phyloP scores from a whole-genome alignment of 495 filamentous ascomycete species.

The Gamarada debralockiae region DNA sequence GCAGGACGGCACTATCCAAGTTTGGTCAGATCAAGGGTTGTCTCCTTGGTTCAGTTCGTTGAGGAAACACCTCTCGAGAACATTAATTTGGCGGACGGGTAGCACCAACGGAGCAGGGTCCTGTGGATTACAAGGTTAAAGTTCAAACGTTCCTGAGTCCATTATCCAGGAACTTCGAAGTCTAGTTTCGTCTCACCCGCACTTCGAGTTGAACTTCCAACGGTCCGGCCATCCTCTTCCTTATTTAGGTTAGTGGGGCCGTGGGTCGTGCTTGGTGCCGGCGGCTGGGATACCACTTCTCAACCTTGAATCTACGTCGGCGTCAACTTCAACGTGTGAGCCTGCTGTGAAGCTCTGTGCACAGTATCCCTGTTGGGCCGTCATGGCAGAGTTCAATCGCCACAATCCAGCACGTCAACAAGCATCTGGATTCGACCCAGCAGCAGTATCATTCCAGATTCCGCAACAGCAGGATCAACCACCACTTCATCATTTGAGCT shows the following conservation, averaged over 20 bases:
- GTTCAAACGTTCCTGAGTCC: neutral
- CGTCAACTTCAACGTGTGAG: neutral
- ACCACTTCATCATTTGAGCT: conserved; percentile 14
- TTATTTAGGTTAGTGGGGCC: neutral
- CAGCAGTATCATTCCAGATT: neutral
- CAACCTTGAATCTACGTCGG: neutral
- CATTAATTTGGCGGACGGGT: neutral
- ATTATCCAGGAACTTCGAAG: neutral
- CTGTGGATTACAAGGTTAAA: neutral
- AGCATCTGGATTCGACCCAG: neutral
- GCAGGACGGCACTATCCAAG: conserved; percentile 3
- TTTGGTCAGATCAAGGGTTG: neutral
- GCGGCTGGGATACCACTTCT: neutral
- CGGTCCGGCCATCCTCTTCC: neutral
- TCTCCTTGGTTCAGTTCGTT: neutral
- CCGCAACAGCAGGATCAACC: neutral
- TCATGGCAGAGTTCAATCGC: conserved; percentile 15
- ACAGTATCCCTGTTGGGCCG: neutral
- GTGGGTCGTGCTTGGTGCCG: too few relatives aligned
- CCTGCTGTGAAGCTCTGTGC: neutral
- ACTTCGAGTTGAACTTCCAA: neutral
- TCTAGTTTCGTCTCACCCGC: neutral
- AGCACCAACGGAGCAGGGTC: neutral
- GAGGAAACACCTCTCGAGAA: neutral
- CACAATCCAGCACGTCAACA: neutral